Base-by-base conservation (phyloP, 345 rosid species). In the Eucalyptus curtisii region DNA sequence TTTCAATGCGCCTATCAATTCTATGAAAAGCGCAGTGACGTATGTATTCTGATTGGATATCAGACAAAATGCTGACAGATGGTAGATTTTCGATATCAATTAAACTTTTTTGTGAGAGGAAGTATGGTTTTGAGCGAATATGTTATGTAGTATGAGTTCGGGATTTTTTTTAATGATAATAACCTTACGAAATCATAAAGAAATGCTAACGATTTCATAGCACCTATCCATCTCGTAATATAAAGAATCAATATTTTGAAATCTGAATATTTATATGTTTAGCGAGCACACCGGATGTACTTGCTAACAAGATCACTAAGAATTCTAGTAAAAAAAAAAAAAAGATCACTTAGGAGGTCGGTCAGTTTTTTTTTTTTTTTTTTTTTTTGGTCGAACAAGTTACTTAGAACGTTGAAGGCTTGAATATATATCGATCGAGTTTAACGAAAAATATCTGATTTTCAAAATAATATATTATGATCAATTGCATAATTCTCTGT, bases 1-100 rank as follows among this genome's bases (percentile, higher is more conserved):
- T 55, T 55, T 68, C 7, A 5, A 9, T 33, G 13, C 24, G 0
- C 6, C 4, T 4, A 68, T 68, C 22, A 52, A 0, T 2, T 52
- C 25, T 52, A 52, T 20, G 57, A 20, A 52, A 52, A 52, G 57
- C 2, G 5, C 25, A 52, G 0, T 52, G 25, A 52, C 5, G 57
- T 52, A 52, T 52, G 4, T 20, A 20, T 52, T 52, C 5, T 2
- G 10, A 52, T 52, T 52, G 10, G 5, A 52, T 52, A 52, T 52
- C 10, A 20, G 10, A 52, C 57, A 52, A 20, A 52, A 52, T 52
- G 57, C 10, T 52, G 57, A 52, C 25, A 1, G 4, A 7, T 52
- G 5, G 8, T 7, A 8, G 10, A 20, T 19, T 52, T 20, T 52
- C 0, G 5, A 52, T 19, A 52, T 52, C 4, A 20, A 20, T 52